Conservation (phyloP, 345 rosid species). For the Brassica napus region DNA sequence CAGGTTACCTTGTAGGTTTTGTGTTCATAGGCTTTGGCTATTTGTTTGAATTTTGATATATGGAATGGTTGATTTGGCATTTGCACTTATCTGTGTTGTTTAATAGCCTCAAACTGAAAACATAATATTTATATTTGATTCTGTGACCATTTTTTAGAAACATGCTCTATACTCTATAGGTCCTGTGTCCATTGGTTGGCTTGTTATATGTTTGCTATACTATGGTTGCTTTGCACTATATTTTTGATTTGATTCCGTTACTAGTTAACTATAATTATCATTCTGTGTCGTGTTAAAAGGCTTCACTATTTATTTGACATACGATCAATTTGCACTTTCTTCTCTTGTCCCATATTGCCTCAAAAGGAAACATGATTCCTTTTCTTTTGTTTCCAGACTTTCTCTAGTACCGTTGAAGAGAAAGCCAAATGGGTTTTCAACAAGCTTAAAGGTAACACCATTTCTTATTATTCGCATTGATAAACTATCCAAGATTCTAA, state of each 20-base stretch:
- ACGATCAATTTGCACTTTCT: neutral
- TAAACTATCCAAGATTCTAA: neutral
- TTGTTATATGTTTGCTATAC: neutral
- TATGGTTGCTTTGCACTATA: neutral
- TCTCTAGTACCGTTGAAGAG: conserved; percentile 92
- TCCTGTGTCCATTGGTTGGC: neutral
- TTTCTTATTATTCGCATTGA: neutral
- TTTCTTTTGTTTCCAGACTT: conserved; percentile 50
- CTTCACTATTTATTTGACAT: neutral
- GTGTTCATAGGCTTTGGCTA: neutral
- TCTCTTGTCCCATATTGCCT: neutral
- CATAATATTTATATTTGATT: neutral
- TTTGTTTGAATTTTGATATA: no score
- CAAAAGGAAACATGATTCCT: neutral
- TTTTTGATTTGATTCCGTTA: neutral
- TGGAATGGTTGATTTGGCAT: neutral
- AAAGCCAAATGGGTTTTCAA: conserved; percentile 97
- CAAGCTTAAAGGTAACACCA: conserved; percentile 79
- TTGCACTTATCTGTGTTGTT: neutral
- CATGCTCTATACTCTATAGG: neutral
- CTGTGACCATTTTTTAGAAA: neutral
- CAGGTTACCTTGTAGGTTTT: neutral
- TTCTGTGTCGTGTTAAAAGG: neutral
- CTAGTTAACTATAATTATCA: neutral
- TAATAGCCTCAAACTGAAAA: neutral